Evolutionary conservation across 139 green algal genomes (phyloP), one percentile per base, ranked within the genome.

Genomic region (Coelastrella sp.): DNA sequence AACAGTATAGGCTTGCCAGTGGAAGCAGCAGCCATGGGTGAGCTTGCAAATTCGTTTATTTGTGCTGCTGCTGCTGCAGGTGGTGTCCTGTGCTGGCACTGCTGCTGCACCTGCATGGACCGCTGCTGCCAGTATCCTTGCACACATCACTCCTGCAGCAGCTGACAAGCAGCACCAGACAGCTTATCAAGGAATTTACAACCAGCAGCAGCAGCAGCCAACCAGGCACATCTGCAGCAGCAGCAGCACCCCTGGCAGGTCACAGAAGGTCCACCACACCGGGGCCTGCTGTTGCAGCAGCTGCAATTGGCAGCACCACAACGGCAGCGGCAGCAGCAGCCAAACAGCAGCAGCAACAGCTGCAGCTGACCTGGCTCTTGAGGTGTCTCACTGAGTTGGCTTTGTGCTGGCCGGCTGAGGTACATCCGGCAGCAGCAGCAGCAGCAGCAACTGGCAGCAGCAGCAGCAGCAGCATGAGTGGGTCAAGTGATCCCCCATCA

Each of bases 21-120:
- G 35, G 3, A 49, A 49, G 35, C 63, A 72, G 63, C 63, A 72
- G 63, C 63, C 12, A 22, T 14, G 12, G 63, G 63, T 78, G 70
- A 35, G 35, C 35, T 49, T 78, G 70, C 70, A n/a, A 11, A 19
- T 25, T 0, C 70, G 22, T 7, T 85, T 24, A n/a, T 60, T 15
- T 8, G 17, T 87, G 59, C 49, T 87, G 60, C 60, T 76, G 60
- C 60, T 76, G 60, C 10, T 24, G 9, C 84, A 90, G 85, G 85
- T 90, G 85, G 85, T 22, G 73, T 17, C 73, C 73, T 57, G 73
- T 90, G 14, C 8, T 90, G 24, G 85, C 85, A 49, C 60, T 90
- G 58, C 74, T 90, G 74, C 73, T 90, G 85, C 74, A 84, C 59
- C 35, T 65, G 58, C 85, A 90, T 27, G 85, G 73, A 17, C 85